Base-by-base conservation (phyloP, 2,329 filamentous ascomycete genomes). In the Pyrenophora teres region DNA sequence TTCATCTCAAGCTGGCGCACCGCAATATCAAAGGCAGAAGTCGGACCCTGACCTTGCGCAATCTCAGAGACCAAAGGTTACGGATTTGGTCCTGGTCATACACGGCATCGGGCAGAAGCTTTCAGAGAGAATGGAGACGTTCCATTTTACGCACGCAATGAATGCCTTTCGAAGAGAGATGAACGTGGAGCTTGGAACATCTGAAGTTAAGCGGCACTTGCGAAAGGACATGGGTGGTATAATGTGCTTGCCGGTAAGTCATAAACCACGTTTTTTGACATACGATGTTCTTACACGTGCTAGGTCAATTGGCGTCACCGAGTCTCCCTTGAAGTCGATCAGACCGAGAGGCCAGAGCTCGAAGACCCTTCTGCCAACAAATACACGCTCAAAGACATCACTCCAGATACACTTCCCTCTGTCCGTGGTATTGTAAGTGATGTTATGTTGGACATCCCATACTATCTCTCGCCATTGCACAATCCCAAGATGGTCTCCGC, bases 31-130 rank as follows among this genome's bases (percentile, higher is more conserved):
- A 21, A 64, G 77, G 43, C 69, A 76, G 39, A 74, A 74, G 56
- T 61, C 64, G 2, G 78, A 80, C 85, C 87, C 72, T 63, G 78
- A 58, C 81, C 86, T 65, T 88, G 90, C 75, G 74, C 81, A 68
- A 77, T 83, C 61, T 80, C 90, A 70, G 81, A 85, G 68, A 23
- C 86, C 86, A 1, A 85, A 86, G 54, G 89, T 96, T 4, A 93
- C 89, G 0, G 94, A 99, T 67, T 79, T 99, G 6, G 84, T 97
- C 1, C 80, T 99, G 4, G 90, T 97, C 8, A 89, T 94, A 37
- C 94, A 99, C 67, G 94, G 94, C 2, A 97, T 99, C 58, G 94
- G 94, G 0, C 94, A 99, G 72, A 97, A 99, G 71, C 82, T 97
- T 42, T 95, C 92, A 0, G 92, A 99, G 70, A 83, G 92, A 10